Evolutionary conservation across 106 monocot genomes (phyloP).

Genomic region (Acorus gramineus): DNA sequence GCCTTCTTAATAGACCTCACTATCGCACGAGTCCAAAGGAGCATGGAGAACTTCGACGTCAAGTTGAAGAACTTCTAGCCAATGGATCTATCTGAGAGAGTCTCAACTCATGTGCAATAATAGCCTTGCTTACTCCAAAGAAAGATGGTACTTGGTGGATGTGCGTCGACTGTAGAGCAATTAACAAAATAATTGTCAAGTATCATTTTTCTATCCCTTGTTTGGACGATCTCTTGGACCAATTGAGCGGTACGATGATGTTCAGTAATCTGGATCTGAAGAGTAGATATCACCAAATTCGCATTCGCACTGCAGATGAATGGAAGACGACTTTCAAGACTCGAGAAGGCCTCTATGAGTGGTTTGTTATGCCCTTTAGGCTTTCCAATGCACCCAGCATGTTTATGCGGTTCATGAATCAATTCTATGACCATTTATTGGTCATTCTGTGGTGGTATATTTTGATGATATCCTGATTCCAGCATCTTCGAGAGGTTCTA

Average conservation of each 20-base stretch:
- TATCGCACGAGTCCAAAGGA: too few relatives aligned
- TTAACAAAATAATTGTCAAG: not conserved
- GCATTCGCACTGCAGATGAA: not conserved
- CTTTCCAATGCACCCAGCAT: too few relatives aligned
- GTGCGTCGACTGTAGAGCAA: not conserved
- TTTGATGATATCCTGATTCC: too few relatives aligned
- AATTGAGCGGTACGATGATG: not conserved
- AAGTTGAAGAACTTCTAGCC: not conserved
- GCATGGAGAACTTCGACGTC: too few relatives aligned
- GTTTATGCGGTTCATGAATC: too few relatives aligned
- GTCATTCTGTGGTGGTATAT: too few relatives aligned
- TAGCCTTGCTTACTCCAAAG: not conserved
- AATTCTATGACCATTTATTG: too few relatives aligned
- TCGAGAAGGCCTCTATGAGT: conserved; percentile 1
- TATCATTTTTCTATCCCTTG: not conserved
- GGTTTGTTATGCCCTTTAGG: not conserved
- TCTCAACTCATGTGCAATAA: not conserved
- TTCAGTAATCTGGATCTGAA: not conserved
- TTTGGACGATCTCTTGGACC: not conserved
- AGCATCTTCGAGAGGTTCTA: too few relatives aligned
- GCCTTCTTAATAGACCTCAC: too few relatives aligned
- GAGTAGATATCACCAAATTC: conserved; percentile 4
- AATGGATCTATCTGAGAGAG: not conserved
- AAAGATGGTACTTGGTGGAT: not conserved
- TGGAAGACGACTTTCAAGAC: not conserved